Evolutionary conservation across 257 asterid genomes (phyloP).

Genomic region (Asclepias syriaca): DNA sequence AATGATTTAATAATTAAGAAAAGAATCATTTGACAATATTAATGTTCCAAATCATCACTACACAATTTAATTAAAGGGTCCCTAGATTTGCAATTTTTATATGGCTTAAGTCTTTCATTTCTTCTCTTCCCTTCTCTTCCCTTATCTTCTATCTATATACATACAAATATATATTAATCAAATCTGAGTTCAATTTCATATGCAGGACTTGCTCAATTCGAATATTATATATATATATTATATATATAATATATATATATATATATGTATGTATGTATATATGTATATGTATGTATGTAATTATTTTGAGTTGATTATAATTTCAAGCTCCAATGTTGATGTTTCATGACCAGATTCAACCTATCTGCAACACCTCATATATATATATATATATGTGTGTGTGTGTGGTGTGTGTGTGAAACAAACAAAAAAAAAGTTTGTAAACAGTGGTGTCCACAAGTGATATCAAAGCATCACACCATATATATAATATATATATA

Average conservation of each 20-base stretch:
- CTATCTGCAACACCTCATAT: too few species aligned
- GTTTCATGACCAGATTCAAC: not conserved
- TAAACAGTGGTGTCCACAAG: too few species aligned
- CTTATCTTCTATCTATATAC: too few species aligned
- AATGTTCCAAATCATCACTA: slow-evolving; percentile 29
- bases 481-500: too few species aligned
- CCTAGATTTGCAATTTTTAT: slow-evolving; percentile 14
- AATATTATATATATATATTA: too few species aligned
- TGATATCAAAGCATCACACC: too few species aligned
- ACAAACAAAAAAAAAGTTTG: too few species aligned
- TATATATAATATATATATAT: too few species aligned
- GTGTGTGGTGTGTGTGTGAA: too few species aligned
- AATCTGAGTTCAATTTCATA: not conserved
- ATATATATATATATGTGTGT: too few species aligned
- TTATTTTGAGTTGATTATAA: not conserved
- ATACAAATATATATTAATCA: not conserved
- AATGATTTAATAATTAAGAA: not conserved
- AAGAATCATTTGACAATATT: slow-evolving; percentile 24
- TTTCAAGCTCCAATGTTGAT: not conserved
- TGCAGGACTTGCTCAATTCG: not conserved
- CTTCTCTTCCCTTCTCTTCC: not conserved
- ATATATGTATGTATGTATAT: too few species aligned
- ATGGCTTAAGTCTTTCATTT: not conserved
- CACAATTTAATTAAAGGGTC: slow-evolving; percentile 5
- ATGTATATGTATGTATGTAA: too few species aligned